Evolutionary conservation across 495 filamentous ascomycete species (phyloP), one percentile per base, ranked within the genome.

Genomic region (Aspergillus baeticus): DNA sequence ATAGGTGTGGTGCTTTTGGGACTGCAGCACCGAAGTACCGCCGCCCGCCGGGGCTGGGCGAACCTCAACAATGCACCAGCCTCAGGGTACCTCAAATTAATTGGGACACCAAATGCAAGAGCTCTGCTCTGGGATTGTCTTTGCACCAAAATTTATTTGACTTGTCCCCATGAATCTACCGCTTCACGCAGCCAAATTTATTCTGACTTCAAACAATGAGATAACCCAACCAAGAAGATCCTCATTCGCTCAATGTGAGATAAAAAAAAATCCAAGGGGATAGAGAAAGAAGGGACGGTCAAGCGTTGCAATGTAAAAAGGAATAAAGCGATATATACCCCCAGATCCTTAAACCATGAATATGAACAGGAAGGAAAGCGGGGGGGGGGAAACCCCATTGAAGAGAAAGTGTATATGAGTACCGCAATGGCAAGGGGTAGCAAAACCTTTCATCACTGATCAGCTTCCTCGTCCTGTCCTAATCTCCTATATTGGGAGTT

Each of bases 401-500:
- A 8, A 23, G 26, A 64, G 37, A 39, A 33, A 6, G 14, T 41
- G 34, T 54, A 49, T 55, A 50, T 49, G 31, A 43, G 38, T 31
- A 31, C 6, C 14, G 37, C n/a, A 23, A 43, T 7, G 20, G 41
- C 2, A 20, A 23, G 41, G 20, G 42, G n/a, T 3, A 45, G 36
- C 29, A 33, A 1, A 36, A n/a, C 51, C 10, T n/a, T n/a, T 37
- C 8, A n/a, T 44, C 43, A 64, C 38, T 63, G 60, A 21, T 67
- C 59, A 26, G 71, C 63, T 58, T 60, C 67, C 23, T 89, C 87
- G 29, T 81, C 82, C 64, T 91, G 86, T 49, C 81, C 85, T 37
- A 91, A 64, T 10, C 77, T 74, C 61, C 81, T 79, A 72, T 92
- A 92, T 31, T 81, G 79, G 37, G 79, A 83, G 48, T 69, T 66